Evolutionary conservation across 1,284 basidiomycete species (phyloP).

Genomic region (Cyathus pygmaeus): DNA sequence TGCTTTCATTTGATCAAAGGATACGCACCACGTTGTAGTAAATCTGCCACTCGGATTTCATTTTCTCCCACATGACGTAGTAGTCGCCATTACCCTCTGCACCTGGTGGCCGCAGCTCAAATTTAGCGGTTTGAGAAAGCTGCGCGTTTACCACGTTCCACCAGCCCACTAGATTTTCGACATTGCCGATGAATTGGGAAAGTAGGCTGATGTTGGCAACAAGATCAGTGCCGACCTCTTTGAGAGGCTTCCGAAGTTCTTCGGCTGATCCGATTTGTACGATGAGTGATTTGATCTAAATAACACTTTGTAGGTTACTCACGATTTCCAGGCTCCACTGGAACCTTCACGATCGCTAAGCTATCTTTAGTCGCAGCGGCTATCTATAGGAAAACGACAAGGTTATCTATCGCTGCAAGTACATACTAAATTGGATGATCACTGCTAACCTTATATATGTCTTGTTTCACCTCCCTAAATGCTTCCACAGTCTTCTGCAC

Average conservation of each 20-base stretch:
- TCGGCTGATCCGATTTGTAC: conserved; percentile 38
- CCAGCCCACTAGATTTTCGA: conserved; percentile 39
- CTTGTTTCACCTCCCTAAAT: conserved; percentile 46
- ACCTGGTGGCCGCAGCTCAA: neutral
- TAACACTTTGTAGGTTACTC: no score
- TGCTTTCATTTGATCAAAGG: neutral
- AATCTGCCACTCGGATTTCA: conserved; percentile 28
- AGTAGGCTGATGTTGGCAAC: conserved; percentile 48
- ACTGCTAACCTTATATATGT: conserved; percentile 51
- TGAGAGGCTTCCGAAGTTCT: conserved; percentile 41
- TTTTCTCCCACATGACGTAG: conserved; percentile 1
- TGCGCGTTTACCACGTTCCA: conserved; percentile 41
- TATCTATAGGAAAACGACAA: conserved; percentile 33
- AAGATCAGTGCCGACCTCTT: conserved; percentile 47
- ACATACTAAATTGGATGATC: no score
- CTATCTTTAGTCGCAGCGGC: conserved; percentile 49
- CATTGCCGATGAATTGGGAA: conserved; percentile 36
- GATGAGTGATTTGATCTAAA: no score
- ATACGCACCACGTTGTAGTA: conserved; percentile 34
- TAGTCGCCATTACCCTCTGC: neutral
- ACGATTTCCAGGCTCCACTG: conserved; percentile 46
- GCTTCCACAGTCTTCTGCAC: conserved; percentile 33
- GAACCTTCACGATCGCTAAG: conserved; percentile 38
- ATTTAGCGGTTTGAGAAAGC: conserved; percentile 10
- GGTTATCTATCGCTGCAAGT: neutral